Base-by-base conservation (phyloP, 495 filamentous ascomycete species). In the Platismatia glauca region DNA sequence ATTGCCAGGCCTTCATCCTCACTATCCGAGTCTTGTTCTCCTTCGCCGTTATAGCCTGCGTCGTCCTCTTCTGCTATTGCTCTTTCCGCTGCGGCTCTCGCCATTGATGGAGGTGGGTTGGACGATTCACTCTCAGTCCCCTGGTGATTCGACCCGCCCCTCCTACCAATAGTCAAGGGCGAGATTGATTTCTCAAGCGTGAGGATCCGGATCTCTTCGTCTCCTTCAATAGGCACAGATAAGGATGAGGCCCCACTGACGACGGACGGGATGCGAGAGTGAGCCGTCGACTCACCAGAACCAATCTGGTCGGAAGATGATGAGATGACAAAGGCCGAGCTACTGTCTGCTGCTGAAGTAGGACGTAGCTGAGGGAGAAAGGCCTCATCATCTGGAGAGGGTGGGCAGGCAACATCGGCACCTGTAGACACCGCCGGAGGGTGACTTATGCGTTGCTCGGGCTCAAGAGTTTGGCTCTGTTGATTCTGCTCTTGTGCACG, bases 161-260 rank as follows among this genome's bases (percentile, higher is more conserved):
- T 68, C 67, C 37, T 74, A 65, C 53, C 72, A 66, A 24, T 73
- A 67, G 24, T 77, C 71, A 8, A 79, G 50, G 9, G 78, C 72
- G 62, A 79, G 75, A 8, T 75, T 71, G 18, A 72, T 22, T 78
- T 81, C 50, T 83, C 79, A 3, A 78, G 75, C 1, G 81, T 29
- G n/a, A 58, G 16, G 3, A 52, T n/a, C 13, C 43, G 50, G 8
- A 34, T 29, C 24, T 53, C 31, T 20, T 57, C 15, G 37, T 84
- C 80, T 8, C 76, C 79, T 66, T 84, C 82, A 2, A 76, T 69
- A 50, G 83, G 79, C 16, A 77, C 84, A 24, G 86, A 90, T 24
- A 90, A 75, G n/a, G 88, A 91, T 34, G 87, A 89, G n/a, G 87
- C 86, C n/a, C 87, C 84, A 37, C 87, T 90, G 18, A 89, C 77